phyloP scores from a whole-genome alignment of 495 filamentous ascomycete genomes.

The Talaromyces adpressus region DNA sequence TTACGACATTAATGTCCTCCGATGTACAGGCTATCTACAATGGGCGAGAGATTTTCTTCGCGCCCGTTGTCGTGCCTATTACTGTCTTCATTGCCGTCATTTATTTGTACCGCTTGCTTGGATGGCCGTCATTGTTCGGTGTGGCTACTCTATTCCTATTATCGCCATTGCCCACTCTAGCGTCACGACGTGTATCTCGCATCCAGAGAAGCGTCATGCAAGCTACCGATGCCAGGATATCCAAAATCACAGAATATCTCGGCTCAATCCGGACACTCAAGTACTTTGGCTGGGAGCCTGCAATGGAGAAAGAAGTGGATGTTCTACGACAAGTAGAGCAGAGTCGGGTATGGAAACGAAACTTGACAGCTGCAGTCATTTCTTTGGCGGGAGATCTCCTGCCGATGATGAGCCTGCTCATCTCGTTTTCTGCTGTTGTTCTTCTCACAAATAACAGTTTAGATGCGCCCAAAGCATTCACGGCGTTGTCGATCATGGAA shows the following conservation, averaged over 20 bases:
- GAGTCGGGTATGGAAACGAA: slow-evolving; percentile 36
- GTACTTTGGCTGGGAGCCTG: slow-evolving; percentile 46
- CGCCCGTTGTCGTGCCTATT: slow-evolving; percentile 25
- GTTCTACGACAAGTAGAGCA: slow-evolving; percentile 37
- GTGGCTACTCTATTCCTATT: slow-evolving; percentile 27
- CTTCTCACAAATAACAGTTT: slow-evolving; percentile 33
- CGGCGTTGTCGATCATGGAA: slow-evolving; percentile 36
- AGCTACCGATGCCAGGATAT: slow-evolving; percentile 43
- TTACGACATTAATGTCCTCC: slow-evolving; percentile 45
- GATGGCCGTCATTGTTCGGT: slow-evolving; percentile 40
- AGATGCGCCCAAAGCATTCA: slow-evolving; percentile 42
- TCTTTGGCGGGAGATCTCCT: slow-evolving; percentile 26
- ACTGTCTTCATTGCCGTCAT: slow-evolving; percentile 27
- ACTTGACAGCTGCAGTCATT: slow-evolving; percentile 27
- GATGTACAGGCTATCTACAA: slow-evolving; percentile 38
- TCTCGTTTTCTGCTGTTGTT: slow-evolving; percentile 36
- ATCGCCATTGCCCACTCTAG: slow-evolving; percentile 30
- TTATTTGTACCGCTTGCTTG: slow-evolving; percentile 37
- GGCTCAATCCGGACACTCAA: slow-evolving; percentile 42
- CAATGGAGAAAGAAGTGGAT: slow-evolving; percentile 32
- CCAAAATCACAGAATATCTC: slow-evolving; percentile 42
- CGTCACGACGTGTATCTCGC: slow-evolving; percentile 26
- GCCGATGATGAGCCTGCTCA: slow-evolving; percentile 32
- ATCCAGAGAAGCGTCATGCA: slow-evolving; percentile 35
- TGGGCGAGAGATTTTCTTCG: slow-evolving; percentile 34